Evolutionary conservation across 2,329 filamentous ascomycete species (phyloP).

Genomic region (Paraphoma sp.): DNA sequence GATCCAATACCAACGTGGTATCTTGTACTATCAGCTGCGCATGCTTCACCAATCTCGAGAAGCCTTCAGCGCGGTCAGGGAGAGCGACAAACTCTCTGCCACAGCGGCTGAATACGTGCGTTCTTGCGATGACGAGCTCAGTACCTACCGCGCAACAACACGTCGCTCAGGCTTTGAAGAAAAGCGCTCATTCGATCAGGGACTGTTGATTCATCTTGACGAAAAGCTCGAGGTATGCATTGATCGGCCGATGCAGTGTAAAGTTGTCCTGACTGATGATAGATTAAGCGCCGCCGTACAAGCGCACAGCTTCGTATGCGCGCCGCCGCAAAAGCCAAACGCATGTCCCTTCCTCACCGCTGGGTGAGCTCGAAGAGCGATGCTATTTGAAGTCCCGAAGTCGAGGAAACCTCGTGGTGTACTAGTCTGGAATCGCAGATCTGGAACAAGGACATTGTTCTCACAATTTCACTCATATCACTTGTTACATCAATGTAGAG

Average conservation of each 20-base stretch:
- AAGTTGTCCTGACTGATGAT: neutral
- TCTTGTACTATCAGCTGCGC: conserved; percentile 31
- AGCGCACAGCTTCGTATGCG: conserved; percentile 31
- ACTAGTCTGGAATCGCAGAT: neutral
- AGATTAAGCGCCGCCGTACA: conserved; percentile 31
- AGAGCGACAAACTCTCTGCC: conserved; percentile 14
- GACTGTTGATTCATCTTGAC: conserved; percentile 22
- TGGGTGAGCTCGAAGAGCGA: conserved; percentile 7
- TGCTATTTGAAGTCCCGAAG: neutral
- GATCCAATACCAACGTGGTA: conserved; percentile 34
- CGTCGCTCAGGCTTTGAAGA: conserved; percentile 41
- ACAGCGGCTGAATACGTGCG: conserved; percentile 18
- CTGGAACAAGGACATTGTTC: neutral
- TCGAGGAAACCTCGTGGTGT: neutral
- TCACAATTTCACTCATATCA: neutral
- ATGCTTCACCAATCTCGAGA: conserved; percentile 30
- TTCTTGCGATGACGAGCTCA: conserved; percentile 28
- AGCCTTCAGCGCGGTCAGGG: conserved; percentile 19
- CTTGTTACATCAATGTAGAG: neutral
- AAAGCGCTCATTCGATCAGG: conserved; percentile 25
- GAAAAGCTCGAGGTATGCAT: conserved; percentile 19
- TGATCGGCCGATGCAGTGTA: no score
- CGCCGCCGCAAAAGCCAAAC: conserved; percentile 28
- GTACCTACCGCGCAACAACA: conserved; percentile 12
- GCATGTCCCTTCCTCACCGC: conserved; percentile 27